Evolutionary conservation across 2,329 filamentous ascomycete genomes (phyloP).

Genomic region (Periconia sp.): DNA sequence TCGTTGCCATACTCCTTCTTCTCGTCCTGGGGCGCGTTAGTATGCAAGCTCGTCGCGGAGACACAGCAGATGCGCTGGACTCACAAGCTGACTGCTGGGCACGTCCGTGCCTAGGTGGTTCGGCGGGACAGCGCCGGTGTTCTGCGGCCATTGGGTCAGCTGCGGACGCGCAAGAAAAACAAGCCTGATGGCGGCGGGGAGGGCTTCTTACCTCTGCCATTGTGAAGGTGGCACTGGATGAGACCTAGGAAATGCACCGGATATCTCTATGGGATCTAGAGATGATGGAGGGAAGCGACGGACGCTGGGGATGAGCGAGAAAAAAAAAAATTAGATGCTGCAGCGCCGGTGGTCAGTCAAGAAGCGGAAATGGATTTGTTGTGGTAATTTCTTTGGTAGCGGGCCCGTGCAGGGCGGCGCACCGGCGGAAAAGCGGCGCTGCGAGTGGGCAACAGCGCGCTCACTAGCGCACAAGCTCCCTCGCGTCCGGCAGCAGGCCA

Average conservation of each 20-base stretch:
- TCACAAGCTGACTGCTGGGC: conserved; percentile 29
- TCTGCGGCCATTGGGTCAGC: conserved; percentile 18
- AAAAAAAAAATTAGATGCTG: conserved; percentile 10
- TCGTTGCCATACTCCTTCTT: conserved; percentile 31
- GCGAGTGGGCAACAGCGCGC: too few relatives aligned
- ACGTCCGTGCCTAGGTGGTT: conserved; percentile 33
- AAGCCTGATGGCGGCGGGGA: conserved; percentile 3
- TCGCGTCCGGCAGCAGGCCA: too few relatives aligned
- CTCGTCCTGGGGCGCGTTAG: conserved; percentile 27
- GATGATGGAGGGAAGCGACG: conserved; percentile 2
- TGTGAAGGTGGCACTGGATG: conserved; percentile 9
- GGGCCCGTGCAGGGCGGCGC: conserved; percentile 6
- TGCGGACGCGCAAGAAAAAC: conserved; percentile 4
- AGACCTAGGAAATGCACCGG: conserved; percentile 3
- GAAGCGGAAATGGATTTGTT: conserved; percentile 9
- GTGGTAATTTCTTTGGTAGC: conserved; percentile 15
- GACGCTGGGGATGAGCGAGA: conserved; percentile 9
- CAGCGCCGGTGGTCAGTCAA: not conserved
- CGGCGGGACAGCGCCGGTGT: conserved; percentile 20
- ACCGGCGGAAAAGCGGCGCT: not conserved
- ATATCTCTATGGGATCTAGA: not conserved
- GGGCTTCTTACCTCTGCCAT: conserved; percentile 34
- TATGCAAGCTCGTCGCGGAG: not conserved
- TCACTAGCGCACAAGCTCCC: too few relatives aligned
- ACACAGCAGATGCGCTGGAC: conserved; percentile 4